Percentiles rank a stretch among this genome's conserved stretches.
Conservation (phyloP, 2,329 filamentous ascomycete genomes). For the Aspergillus texensis region DNA sequence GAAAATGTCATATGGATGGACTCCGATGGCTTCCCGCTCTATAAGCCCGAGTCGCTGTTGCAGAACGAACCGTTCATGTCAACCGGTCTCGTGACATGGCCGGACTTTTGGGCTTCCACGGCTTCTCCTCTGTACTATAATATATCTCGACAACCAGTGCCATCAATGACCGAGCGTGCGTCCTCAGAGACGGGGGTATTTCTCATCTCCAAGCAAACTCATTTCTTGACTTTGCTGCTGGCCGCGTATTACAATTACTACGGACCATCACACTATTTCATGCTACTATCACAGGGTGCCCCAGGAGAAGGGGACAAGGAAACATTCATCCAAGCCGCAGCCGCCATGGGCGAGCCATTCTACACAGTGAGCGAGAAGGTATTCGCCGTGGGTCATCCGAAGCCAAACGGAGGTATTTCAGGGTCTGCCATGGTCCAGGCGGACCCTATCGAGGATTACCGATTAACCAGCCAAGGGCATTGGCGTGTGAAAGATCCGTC, state of each 20-base stretch:
- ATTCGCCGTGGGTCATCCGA: constrained; percentile 37
- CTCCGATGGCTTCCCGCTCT: constrained; percentile 57
- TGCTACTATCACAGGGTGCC: constrained; percentile 41
- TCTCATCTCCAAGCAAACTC: constrained; percentile 39
- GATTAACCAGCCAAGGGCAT: constrained; percentile 32
- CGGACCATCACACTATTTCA: constrained; percentile 40
- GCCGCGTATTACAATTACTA: constrained; percentile 44
- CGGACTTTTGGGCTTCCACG: constrained; percentile 53
- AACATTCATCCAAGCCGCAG: constrained; percentile 41
- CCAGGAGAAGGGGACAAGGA: constrained; percentile 45
- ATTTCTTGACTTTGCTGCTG: constrained; percentile 36
- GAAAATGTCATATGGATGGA: constrained; percentile 63
- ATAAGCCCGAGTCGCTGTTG: constrained; percentile 51
- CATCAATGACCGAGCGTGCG: constrained; percentile 37
- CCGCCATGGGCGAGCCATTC: constrained; percentile 35
- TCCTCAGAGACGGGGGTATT: constrained; percentile 41
- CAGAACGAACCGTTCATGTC: constrained; percentile 53
- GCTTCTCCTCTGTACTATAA: constrained; percentile 47
- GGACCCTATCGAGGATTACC: constrained; percentile 42
- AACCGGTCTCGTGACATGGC: constrained; percentile 60
- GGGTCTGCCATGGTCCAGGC: constrained; percentile 43
- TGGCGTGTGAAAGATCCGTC: constrained; percentile 36
- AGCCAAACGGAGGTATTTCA: constrained; percentile 25
- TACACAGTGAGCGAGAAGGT: constrained; percentile 42
- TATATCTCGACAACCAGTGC: constrained; percentile 40